Conservation (phyloP, 2,329 filamentous ascomycete genomes). For the Nigrospora oryzae region DNA sequence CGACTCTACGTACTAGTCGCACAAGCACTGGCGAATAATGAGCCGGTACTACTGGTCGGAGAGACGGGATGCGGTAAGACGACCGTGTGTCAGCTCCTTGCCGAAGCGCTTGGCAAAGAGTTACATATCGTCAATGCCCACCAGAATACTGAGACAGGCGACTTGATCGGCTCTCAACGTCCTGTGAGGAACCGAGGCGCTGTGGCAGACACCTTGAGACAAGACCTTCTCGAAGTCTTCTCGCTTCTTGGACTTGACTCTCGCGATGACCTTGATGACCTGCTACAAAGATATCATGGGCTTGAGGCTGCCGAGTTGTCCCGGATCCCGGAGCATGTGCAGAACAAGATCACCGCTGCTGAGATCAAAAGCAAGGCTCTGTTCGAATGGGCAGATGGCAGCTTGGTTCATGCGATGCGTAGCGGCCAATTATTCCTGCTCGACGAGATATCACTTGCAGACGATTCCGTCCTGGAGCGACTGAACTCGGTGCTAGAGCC, state of each 20-base stretch:
- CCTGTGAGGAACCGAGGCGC: slow-evolving; percentile 79
- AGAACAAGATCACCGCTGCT: slow-evolving; percentile 35
- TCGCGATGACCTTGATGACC: slow-evolving; percentile 38
- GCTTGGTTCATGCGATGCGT: slow-evolving; percentile 89
- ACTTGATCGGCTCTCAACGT: slow-evolving; percentile 90
- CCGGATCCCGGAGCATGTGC: slow-evolving; percentile 37
- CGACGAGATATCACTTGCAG: slow-evolving; percentile 94
- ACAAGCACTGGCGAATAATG: slow-evolving; percentile 77
- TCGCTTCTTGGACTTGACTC: slow-evolving; percentile 27
- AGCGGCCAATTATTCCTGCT: slow-evolving; percentile 84
- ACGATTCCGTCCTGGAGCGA: slow-evolving; percentile 92
- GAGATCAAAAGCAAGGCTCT: slow-evolving; percentile 67
- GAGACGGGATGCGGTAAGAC: slow-evolving; percentile 98
- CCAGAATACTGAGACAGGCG: slow-evolving; percentile 95
- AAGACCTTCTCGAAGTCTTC: slow-evolving; percentile 48
- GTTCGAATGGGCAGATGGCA: slow-evolving; percentile 96
- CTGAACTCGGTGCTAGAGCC: slow-evolving; percentile 95
- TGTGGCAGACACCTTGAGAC: slow-evolving; percentile 56
- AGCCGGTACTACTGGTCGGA: slow-evolving; percentile 88
- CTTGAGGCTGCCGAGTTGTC: slow-evolving; percentile 35
- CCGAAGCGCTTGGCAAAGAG: slow-evolving; percentile 67
- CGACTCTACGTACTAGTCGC: slow-evolving; percentile 85
- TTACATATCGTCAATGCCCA: slow-evolving; percentile 93
- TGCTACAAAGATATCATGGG: slow-evolving; percentile 51
- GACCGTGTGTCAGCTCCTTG: slow-evolving; percentile 86